A percentile compares a stretch with the other conserved stretches of the same genome.
These are phyloP conservation scores for Lotus japonicus DNA, from an alignment of 306 rosid genomes.

Conservation along the genomic window DNA sequence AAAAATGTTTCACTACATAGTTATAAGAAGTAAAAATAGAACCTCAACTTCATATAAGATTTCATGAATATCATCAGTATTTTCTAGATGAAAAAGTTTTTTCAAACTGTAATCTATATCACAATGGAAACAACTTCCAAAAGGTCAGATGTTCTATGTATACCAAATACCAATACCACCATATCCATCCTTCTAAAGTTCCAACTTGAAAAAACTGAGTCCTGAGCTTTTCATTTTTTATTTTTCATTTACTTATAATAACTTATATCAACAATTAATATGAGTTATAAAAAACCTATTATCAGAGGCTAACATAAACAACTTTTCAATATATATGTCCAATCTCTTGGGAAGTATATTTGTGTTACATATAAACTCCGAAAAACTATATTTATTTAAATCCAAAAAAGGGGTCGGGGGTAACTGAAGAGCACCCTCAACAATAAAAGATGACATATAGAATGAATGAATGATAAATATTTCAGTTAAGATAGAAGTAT, in stretches of 20 bases:
- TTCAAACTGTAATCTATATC: not conserved
- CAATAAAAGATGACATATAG: not conserved
- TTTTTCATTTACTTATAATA: not conserved
- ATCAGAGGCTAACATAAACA: constrained; percentile 6
- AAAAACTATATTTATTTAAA: not conserved
- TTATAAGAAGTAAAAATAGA: constrained; percentile 1
- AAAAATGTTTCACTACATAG: constrained; percentile 18
- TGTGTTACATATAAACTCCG: constrained; percentile 6
- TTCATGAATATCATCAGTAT: constrained; percentile 1
- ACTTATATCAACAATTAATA: constrained; percentile 5
- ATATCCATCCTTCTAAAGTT: not conserved
- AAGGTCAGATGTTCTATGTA: constrained; percentile 9
- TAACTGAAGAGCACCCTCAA: not conserved
- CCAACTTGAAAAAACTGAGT: constrained; percentile 3
- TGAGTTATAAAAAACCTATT: constrained; percentile 1
- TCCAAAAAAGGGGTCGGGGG: not conserved
- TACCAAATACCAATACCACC: not conserved
- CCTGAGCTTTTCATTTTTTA: not conserved
- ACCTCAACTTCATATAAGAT: constrained; percentile 4
- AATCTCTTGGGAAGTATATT: constrained; percentile 2
- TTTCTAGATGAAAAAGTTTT: not conserved
- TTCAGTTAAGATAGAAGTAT: constrained; percentile 27
- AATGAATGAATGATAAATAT: not conserved
- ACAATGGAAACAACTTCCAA: constrained; percentile 11
- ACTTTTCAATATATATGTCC: not conserved